Conservation (phyloP, 2,329 filamentous ascomycete genomes). For the Salinomyces thailandicus region DNA sequence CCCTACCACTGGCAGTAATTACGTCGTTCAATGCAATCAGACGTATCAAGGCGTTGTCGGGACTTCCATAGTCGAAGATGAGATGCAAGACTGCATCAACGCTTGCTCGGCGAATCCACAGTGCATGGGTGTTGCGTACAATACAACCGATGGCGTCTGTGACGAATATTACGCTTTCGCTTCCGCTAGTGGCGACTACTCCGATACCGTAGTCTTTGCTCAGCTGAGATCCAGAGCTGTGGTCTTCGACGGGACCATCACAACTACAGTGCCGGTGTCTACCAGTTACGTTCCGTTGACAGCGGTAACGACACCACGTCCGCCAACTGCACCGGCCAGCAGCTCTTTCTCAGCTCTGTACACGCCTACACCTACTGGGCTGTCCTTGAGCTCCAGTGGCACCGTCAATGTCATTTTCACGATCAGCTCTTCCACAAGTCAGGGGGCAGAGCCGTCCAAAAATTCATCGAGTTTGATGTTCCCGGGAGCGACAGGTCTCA, state of each 20-base stretch:
- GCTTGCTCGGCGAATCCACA: slow-evolving; percentile 1
- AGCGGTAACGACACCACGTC: slow-evolving; percentile 1
- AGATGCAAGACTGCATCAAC: background rate
- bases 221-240: background rate
- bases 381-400: background rate
- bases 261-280: slow-evolving; percentile 1
- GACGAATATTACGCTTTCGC: slow-evolving; percentile 1
- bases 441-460: no score
- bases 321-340: background rate
- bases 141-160: background rate
- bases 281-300: slow-evolving; percentile 1
- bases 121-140: background rate
- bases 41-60: background rate
- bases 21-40: slow-evolving; percentile 3
- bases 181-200: background rate
- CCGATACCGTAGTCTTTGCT: background rate
- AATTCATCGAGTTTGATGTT: no score
- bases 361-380: background rate
- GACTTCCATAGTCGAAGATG: background rate
- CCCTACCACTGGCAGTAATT: background rate
- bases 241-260: background rate
- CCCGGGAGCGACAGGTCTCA: no score
- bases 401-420: background rate
- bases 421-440: no score
- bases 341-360: background rate